These are phyloP conservation scores for Nevesoporus exiguus DNA, from an alignment of 768 basidiomycete genomes.

Conservation along the genomic window DNA sequence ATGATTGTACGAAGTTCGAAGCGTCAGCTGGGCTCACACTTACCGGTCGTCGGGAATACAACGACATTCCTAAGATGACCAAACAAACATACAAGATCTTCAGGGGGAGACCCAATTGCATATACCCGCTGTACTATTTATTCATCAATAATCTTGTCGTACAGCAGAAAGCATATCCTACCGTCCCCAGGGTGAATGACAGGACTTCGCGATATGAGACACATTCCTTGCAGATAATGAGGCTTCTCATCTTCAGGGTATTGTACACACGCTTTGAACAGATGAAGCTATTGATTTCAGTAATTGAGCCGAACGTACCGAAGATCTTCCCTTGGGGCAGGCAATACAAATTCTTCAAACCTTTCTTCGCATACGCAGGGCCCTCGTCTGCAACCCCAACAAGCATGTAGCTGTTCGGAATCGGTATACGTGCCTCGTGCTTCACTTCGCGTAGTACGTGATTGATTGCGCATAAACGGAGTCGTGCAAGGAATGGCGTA, in stretches of 20 bases:
- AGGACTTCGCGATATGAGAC: constrained; percentile 68
- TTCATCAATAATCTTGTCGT: constrained; percentile 2
- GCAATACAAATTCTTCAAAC: not conserved
- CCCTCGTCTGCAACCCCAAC: constrained; percentile 87
- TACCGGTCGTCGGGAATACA: constrained; percentile 63
- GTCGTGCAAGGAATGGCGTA: constrained; percentile 50
- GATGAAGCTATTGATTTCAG: not conserved
- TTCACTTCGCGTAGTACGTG: constrained; percentile 73
- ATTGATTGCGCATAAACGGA: constrained; percentile 58
- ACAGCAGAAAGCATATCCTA: constrained; percentile 20
- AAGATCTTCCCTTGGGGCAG: not conserved
- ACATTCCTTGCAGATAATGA: constrained; percentile 14
- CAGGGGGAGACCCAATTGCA: constrained; percentile 69
- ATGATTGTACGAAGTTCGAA: not conserved
- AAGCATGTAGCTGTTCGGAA: constrained; percentile 64
- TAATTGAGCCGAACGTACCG: not conserved
- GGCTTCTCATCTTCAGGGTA: constrained; percentile 45
- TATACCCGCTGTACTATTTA: constrained; percentile 60
- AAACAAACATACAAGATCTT: constrained; percentile 41
- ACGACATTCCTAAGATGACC: constrained; percentile 62
- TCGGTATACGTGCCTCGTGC: constrained; percentile 67
- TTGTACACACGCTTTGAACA: constrained; percentile 44
- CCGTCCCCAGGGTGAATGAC: constrained; percentile 77
- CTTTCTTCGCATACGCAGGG: constrained; percentile 46
- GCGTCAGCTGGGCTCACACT: constrained; percentile 11